phyloP scores from a whole-genome alignment of 2,329 filamentous ascomycete species.

The Penicillium hesseltinei region DNA sequence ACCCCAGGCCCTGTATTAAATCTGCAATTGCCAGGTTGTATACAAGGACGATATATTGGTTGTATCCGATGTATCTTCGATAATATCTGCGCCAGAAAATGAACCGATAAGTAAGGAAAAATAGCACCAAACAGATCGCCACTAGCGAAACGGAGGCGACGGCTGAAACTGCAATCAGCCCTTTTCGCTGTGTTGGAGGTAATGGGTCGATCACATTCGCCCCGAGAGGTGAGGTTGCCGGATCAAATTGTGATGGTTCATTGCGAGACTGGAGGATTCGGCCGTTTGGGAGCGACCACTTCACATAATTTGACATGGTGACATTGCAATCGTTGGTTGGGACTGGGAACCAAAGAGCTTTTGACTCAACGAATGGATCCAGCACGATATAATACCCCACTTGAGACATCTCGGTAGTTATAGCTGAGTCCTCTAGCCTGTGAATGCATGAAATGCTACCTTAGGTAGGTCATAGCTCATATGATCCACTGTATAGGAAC shows the following conservation, averaged over 20 bases:
- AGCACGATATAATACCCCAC: not conserved
- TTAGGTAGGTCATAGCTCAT: too few species aligned
- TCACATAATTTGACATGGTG: not conserved
- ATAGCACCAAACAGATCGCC: too few species aligned
- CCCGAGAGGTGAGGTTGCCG: not conserved
- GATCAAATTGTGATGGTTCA: not conserved
- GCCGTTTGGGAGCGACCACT: not conserved
- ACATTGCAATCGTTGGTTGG: not conserved
- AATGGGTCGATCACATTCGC: not conserved
- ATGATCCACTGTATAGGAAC: too few species aligned
- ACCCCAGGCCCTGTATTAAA: not conserved
- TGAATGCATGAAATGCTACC: too few species aligned
- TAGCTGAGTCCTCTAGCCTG: too few species aligned
- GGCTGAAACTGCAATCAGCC: not conserved
- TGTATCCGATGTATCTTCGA: not conserved
- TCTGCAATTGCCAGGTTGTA: not conserved
- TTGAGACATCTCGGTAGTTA: too few species aligned
- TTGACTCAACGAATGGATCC: not conserved
- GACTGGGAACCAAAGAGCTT: not conserved
- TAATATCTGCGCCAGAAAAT: too few species aligned
- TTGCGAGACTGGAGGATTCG: not conserved
- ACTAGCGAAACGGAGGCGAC: too few species aligned
- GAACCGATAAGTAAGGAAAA: too few species aligned
- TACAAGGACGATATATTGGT: not conserved
- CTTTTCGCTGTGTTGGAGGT: not conserved